Conservation (phyloP, 2,329 filamentous ascomycete genomes). For the Phialocephala subalpina region DNA sequence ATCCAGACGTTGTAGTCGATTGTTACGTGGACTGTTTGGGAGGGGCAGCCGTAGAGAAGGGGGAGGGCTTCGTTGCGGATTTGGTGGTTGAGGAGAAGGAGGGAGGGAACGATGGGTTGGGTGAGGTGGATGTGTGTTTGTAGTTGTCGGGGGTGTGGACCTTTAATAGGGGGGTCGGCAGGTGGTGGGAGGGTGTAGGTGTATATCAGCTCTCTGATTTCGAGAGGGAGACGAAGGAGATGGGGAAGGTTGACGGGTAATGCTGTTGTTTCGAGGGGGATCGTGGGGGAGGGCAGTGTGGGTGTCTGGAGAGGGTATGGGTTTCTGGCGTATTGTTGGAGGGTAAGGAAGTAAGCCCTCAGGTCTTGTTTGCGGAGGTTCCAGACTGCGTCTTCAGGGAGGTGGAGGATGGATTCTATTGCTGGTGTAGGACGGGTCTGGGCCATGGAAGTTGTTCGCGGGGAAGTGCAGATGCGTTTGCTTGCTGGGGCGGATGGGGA, state of each 20-base stretch:
- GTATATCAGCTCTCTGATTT: conserved; percentile 38
- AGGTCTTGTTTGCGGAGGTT: conserved; percentile 37
- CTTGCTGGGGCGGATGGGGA: neutral
- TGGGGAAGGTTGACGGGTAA: conserved; percentile 1
- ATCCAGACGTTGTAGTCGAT: conserved; percentile 41
- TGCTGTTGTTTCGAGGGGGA: neutral
- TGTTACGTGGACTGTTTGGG: conserved; percentile 33
- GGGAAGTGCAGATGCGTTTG: conserved; percentile 24
- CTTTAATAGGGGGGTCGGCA: conserved; percentile 30
- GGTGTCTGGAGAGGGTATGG: conserved; percentile 28
- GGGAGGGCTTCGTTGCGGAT: conserved; percentile 38
- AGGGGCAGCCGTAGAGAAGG: conserved; percentile 36
- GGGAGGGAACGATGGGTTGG: conserved; percentile 32
- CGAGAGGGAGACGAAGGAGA: conserved; percentile 37
- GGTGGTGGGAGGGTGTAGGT: conserved; percentile 29
- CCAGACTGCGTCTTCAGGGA: conserved; percentile 37
- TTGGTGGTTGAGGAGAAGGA: conserved; percentile 37
- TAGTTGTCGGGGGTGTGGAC: conserved; percentile 40
- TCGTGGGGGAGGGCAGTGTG: conserved; percentile 12
- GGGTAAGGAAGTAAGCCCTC: conserved; percentile 34
- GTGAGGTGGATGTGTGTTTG: conserved; percentile 38
- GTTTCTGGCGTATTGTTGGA: conserved; percentile 36
- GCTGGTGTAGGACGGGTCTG: neutral
- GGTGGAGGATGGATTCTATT: conserved; percentile 31
- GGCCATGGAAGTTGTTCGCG: conserved; percentile 11